Base-by-base conservation (phyloP, 2,329 filamentous ascomycete species). In the Botrytis medusae region DNA sequence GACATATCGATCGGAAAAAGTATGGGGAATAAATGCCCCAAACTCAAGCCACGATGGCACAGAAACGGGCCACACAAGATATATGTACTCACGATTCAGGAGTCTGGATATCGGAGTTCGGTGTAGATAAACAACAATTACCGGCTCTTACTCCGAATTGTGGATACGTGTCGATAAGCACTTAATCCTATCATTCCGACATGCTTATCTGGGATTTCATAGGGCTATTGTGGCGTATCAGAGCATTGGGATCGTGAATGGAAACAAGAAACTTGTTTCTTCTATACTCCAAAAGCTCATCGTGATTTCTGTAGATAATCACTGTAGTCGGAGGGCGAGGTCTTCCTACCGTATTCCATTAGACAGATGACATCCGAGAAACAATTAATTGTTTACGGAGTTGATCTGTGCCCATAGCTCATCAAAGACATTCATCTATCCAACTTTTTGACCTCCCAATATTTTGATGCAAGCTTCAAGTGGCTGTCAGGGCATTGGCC, bases 111-210 rank as follows among this genome's bases (percentile, higher is more conserved):
- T 20, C 67, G 51, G 48, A 59, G 48, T 59, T 42, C 48, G 48
- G 34, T 29, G 12, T 59, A 69, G 29, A 2, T 40, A 9, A 20
- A 5, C 37, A 34, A 46, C 5, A 32, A 60, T 44, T 34, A 4
- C 42, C 42, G 37, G 2, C 8, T 63, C 18, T 64, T 29, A 42
- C 2, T 8, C 46, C 46, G 65, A 40, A 40, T 32, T 68, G 40
- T 60, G 57, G 40, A 25, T 46, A 46, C 32, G 32, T 61, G 57
- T 29, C 57, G 69, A 40, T 71, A 71, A 71, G 69, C 57, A 61
- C 40, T 48, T 37, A 20, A 61, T 32, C 32, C 25, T 40, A 18
- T 14, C 32, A 61, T 37, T 48, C 57, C 54, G 40, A 61, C 22
- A 8, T 61, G n/a, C n/a, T 37, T 60, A n/a, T 59, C 60, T 60